Evolutionary conservation across 257 asterid genomes (phyloP).

Genomic region (Fraxinus cuspidata): DNA sequence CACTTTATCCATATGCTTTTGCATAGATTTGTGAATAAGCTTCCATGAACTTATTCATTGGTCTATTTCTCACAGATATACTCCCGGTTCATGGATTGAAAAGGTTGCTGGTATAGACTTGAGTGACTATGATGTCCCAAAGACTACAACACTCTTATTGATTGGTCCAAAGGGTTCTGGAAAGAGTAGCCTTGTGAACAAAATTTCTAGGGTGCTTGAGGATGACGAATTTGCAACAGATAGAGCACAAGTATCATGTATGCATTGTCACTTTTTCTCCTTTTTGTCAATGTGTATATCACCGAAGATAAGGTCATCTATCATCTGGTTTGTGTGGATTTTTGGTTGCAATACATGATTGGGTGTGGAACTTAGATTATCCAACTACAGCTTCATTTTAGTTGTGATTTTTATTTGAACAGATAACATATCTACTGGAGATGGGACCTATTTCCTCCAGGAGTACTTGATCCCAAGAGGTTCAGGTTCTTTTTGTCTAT

Average conservation of each 20-base stretch:
- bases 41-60: not conserved
- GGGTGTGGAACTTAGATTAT: not conserved
- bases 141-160: slow-evolving; percentile 55
- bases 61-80: slow-evolving; percentile 53
- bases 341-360: not conserved
- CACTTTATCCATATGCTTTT: not conserved
- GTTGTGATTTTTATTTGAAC: slow-evolving; percentile 22
- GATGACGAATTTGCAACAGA: slow-evolving; percentile 42
- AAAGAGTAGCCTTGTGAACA: slow-evolving; percentile 87
- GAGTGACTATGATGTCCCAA: slow-evolving; percentile 42
- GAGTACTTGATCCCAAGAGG: slow-evolving; percentile 68
- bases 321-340: not conserved
- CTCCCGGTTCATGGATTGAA: slow-evolving; percentile 71
- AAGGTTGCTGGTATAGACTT: slow-evolving; percentile 34
- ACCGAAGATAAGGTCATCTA: not conserved
- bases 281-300: not conserved
- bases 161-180: slow-evolving; percentile 83
- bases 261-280: slow-evolving; percentile 6
- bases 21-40: slow-evolving; percentile 12
- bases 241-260: slow-evolving; percentile 84
- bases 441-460: slow-evolving; percentile 67
- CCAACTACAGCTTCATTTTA: slow-evolving; percentile 7
- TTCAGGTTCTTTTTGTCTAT: slow-evolving; percentile 59
- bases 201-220: slow-evolving; percentile 57
- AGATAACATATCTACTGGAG: slow-evolving; percentile 52